phyloP scores from a whole-genome alignment of 306 rosid genomes.

The Quercus ilex region DNA sequence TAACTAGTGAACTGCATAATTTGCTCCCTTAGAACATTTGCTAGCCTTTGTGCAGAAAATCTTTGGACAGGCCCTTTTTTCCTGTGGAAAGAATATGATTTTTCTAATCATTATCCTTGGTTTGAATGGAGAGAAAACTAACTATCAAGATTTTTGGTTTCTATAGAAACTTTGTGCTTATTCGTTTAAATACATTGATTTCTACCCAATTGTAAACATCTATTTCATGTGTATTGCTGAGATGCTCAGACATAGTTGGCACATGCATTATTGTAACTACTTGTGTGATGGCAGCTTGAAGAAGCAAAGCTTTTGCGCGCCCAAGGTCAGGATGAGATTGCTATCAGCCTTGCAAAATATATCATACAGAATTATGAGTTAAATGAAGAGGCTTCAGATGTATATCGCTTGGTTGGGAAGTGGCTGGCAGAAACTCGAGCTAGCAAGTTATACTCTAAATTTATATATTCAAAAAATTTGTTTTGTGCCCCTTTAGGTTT shows the following conservation, averaged over 20 bases:
- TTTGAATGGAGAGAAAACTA: not conserved
- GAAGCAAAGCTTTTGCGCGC: constrained; percentile 96
- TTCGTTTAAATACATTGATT: not conserved
- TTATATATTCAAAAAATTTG: constrained; percentile 10
- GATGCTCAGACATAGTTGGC: constrained; percentile 2
- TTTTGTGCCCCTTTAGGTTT: not conserved
- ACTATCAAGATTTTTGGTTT: not conserved
- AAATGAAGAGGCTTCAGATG: constrained; percentile 76
- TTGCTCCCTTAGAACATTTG: not conserved
- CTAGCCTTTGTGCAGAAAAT: not conserved
- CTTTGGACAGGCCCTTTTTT: not conserved
- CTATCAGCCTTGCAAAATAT: constrained; percentile 85
- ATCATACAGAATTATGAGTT: constrained; percentile 45
- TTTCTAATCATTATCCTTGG: not conserved
- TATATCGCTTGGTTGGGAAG: constrained; percentile 84
- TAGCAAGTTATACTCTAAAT: constrained; percentile 65
- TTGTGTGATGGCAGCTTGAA: constrained; percentile 66
- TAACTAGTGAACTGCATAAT: not conserved
- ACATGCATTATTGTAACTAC: not conserved
- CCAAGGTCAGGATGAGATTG: constrained; percentile 87
- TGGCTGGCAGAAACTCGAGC: constrained; percentile 99
- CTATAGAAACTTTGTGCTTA: not conserved
- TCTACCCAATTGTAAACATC: not conserved
- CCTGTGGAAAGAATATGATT: not conserved
- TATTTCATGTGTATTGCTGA: constrained; percentile 1